phyloP scores from a whole-genome alignment of 2,329 filamentous ascomycete species.

The Penicillium sclerotiorum region DNA sequence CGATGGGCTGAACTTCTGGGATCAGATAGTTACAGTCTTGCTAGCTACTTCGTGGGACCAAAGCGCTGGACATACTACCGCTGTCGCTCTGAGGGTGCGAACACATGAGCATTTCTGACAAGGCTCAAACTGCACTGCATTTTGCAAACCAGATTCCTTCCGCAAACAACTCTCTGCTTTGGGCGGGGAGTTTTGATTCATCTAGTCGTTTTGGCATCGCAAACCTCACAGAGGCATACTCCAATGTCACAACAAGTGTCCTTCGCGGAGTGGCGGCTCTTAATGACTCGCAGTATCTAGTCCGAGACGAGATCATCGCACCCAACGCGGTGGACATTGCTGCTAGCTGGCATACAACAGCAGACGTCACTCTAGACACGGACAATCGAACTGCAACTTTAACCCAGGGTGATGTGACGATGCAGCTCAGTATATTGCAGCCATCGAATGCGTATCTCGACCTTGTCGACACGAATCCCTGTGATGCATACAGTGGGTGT shows the following conservation, averaged over 20 bases:
- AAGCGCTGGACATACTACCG: constrained; percentile 8
- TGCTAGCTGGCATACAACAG: not conserved
- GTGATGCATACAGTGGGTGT: constrained; percentile 1
- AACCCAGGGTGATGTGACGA: not conserved
- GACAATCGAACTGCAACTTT: not conserved
- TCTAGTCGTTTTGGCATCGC: constrained; percentile 9
- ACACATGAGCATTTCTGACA: constrained; percentile 7
- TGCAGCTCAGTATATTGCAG: not conserved
- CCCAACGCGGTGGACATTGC: not conserved
- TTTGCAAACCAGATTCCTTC: constrained; percentile 9
- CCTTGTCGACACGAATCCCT: constrained; percentile 2
- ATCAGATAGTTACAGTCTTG: constrained; percentile 8
- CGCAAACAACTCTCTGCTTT: constrained; percentile 2
- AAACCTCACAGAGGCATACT: constrained; percentile 7
- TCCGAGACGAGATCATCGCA: not conserved
- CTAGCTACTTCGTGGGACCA: constrained; percentile 1
- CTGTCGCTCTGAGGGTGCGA: constrained; percentile 1
- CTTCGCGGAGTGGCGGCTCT: constrained; percentile 2
- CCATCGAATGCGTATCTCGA: not conserved
- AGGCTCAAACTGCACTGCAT: not conserved
- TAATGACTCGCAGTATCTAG: not conserved
- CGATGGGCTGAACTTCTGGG: constrained; percentile 7
- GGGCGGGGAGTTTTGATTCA: constrained; percentile 3
- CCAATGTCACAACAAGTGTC: constrained; percentile 3
- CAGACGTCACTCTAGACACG: not conserved